Evolutionary conservation across 2,329 filamentous ascomycete species (phyloP), one percentile per base, ranked within the genome.

Genomic region (Lizonia empirigonia): DNA sequence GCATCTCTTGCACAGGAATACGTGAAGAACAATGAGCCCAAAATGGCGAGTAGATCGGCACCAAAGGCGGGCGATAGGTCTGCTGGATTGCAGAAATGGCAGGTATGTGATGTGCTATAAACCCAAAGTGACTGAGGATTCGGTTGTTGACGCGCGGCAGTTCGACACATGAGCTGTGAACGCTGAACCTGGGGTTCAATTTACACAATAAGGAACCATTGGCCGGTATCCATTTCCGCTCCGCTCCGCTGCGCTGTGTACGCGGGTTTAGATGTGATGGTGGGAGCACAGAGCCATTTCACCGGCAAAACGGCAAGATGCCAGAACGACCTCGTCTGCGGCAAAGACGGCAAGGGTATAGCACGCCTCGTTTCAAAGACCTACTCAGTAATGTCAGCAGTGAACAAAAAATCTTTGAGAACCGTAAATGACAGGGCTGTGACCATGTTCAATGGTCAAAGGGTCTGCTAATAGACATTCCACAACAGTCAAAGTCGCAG

Each of bases 41-140:
- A 73, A 56, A 71, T 74, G 69, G 73, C 72, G 16, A 69, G 62
- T 33, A 55, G 64, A 29, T 61, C 65, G 20, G 59, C 67, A 4
- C 64, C 71, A 7, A 73, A 65, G 30, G 56, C 60, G 7, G 67
- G 63, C 4, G 68, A 56, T n/a, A 62, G 67, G 40, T 62, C 68
- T 9, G 66, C 67, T 20, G 73, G 73, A 3, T 55, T 72, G 55
- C 68, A 74, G 60, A 76, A 76, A 60, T 76, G 73, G 73, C 70
- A 76, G 62, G 67, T 70, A 47, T 34, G 62, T 58, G 9, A 23
- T 26, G 30, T 13, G 16, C 37, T 22, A 20, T 9, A 3, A n/a
- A 30, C 7, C 10, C n/a, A n/a, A n/a, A n/a, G n/a, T n/a, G 15
- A 5, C 20, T 7, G 3, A 9, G 2, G 22, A 3, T n/a, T 6